A percentile compares a stretch with the other conserved stretches of the same genome.
phyloP scores from a whole-genome alignment of 202 grass and related monocot genomes.

The Digitaria exilis region DNA sequence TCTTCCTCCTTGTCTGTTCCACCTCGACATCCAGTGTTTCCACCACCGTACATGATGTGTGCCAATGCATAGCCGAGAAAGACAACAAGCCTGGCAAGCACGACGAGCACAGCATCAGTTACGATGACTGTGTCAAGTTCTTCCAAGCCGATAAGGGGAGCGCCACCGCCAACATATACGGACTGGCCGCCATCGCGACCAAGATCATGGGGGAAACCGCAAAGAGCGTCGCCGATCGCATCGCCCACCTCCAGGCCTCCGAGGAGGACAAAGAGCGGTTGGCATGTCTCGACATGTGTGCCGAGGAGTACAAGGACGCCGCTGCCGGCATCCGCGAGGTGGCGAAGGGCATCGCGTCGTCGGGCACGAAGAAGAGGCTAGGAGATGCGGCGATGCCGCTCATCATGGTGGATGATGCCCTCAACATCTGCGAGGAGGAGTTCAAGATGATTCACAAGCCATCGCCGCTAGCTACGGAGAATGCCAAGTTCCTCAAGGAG shows the following conservation, averaged over 20 bases:
- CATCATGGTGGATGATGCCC: no score
- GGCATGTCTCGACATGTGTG: neutral
- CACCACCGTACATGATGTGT: conserved; percentile 5
- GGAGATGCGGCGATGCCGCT: neutral
- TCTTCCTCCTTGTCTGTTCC: neutral
- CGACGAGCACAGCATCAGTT: neutral
- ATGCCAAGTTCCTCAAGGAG: no score
- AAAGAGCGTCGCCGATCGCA: neutral
- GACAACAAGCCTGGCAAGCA: no score
- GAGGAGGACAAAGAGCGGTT: neutral
- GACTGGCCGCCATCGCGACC: conserved; percentile 32
- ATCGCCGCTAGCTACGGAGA: no score
- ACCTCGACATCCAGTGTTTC: neutral
- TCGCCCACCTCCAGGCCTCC: conserved; percentile 25
- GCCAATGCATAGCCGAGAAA: conserved; percentile 11
- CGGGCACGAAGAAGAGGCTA: neutral
- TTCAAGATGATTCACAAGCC: no score
- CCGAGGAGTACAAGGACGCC: conserved; percentile 4
- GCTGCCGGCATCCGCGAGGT: neutral
- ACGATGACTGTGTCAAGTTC: conserved; percentile 33
- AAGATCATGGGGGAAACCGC: neutral
- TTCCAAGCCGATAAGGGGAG: conserved; percentile 7
- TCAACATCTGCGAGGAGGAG: no score
- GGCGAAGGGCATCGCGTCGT: neutral
- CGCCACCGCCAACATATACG: neutral